Base-by-base conservation (phyloP, 2,329 filamentous ascomycete species). In the Ophiostoma quercus region DNA sequence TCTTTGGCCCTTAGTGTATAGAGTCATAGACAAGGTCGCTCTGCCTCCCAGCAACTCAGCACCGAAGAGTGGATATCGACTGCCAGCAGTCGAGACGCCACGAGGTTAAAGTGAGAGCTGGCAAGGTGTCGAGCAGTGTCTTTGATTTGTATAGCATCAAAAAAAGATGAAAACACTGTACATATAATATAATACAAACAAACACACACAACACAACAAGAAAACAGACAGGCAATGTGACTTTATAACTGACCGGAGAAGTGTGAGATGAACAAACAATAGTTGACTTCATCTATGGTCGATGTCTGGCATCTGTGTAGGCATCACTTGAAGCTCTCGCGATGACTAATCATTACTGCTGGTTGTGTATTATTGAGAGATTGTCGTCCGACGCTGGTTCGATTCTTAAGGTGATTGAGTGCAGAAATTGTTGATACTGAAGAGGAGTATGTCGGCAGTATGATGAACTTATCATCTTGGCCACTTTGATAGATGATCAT, bases 51-150 rank as follows among this genome's bases (percentile, higher is more conserved):
- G 82, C 80, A 82, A 80, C 83, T 88, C 81, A 86, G 84, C 86
- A 89, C 87, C 87, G 84, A 88, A 84, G 86, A 88, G 86, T 88
- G 85, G 80, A 70, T 19, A 63, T 41, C 37, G 37, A 19, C 43
- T 47, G 43, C 43, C 7, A 16, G n/a, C 19, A 1, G 7, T 32
- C 71, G 71, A 70, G 67, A 68, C 19, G 70, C 84, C 85, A 88
- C 83, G 86, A 89, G 87, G 87, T 90, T 90, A 88, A 90, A 90
- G 87, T 87, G 83, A 87, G 83, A 83, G 81, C 84, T 78, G 83
- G 82, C 81, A 80, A 81, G 86, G 86, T 85, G 87, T 89, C 83
- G 87, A 90, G 87, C 83, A 82, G 78, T 80, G 79, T 77, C 63
- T 25, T 47, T 63, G 66, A 68, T 65, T 39, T 41, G 57, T 65